phyloP scores from a whole-genome alignment of 208 protist species.

The Acanthamoeba royreba region DNA sequence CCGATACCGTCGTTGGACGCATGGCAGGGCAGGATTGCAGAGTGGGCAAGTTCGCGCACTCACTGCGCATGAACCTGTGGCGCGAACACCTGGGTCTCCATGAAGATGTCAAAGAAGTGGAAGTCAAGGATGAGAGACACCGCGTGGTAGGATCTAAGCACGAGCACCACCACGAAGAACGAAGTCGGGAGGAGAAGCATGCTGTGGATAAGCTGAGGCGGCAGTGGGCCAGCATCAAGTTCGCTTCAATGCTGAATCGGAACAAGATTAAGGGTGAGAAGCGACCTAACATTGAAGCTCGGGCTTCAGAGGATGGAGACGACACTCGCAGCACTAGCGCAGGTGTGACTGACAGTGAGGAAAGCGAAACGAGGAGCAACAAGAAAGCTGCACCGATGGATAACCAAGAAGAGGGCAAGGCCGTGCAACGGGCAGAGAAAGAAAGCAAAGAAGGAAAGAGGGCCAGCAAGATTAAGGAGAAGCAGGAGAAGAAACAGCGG shows the following conservation, averaged over 20 bases:
- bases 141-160: background rate
- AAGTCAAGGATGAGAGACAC: slow-evolving; percentile 5
- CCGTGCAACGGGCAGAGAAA: background rate
- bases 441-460: background rate
- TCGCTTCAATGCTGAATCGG: background rate
- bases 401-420: background rate
- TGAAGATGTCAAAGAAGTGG: background rate
- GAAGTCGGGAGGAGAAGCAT: background rate
- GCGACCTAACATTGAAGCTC: background rate
- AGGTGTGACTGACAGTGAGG: background rate
- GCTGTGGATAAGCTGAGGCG: background rate
- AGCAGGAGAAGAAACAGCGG: background rate
- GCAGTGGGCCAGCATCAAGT: slow-evolving; percentile 9
- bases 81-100: slow-evolving; percentile 61
- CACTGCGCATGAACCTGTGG: slow-evolving; percentile 58
- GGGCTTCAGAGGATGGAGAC: background rate
- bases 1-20: background rate
- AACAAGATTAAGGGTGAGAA: background rate
- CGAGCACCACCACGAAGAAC: background rate
- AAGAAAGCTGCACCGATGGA: background rate
- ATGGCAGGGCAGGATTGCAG: slow-evolving; percentile 51
- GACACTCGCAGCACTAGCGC: background rate
- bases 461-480: background rate
- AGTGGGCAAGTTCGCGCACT: slow-evolving; percentile 45
- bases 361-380: background rate